Percentiles rank a stretch among this genome's conserved stretches.
Conservation (phyloP, 495 filamentous ascomycete genomes). For the Tuber calosporum region DNA sequence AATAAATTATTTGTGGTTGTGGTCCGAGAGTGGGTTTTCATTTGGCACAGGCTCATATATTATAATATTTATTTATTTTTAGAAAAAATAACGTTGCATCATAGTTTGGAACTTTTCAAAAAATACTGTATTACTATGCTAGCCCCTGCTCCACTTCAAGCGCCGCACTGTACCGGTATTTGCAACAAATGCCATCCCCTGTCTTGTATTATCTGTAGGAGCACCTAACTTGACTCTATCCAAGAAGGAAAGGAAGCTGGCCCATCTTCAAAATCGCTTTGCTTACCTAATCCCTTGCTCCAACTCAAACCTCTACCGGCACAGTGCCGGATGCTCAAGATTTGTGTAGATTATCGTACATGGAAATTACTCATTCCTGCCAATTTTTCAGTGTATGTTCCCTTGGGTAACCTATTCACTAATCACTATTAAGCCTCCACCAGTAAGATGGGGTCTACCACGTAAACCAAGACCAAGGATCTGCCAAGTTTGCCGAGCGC, state of each 20-base stretch:
- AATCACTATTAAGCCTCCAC: not conserved
- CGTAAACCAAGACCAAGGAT: not conserved
- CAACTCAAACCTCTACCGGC: not conserved
- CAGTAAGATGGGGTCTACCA: not conserved
- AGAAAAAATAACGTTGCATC: no score
- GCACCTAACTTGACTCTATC: not conserved
- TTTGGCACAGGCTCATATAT: no score
- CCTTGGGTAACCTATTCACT: not conserved
- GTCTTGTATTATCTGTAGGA: not conserved
- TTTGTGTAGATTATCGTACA: not conserved
- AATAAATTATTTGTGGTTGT: no score
- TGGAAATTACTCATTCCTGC: not conserved
- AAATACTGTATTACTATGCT: no score
- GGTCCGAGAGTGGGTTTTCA: no score
- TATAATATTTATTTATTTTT: no score
- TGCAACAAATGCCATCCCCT: not conserved
- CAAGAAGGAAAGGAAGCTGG: not conserved
- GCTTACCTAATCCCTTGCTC: not conserved
- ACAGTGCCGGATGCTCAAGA: no score
- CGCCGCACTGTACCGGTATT: not conserved
- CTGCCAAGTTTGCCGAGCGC: not conserved
- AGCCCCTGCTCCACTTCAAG: no score
- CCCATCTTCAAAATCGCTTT: not conserved
- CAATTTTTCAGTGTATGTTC: not conserved
- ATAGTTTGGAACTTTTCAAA: no score